Evolutionary conservation across 768 basidiomycete genomes (phyloP), one percentile per base, ranked within the genome.

Genomic region (Xerocomus brunneocitrinus): DNA sequence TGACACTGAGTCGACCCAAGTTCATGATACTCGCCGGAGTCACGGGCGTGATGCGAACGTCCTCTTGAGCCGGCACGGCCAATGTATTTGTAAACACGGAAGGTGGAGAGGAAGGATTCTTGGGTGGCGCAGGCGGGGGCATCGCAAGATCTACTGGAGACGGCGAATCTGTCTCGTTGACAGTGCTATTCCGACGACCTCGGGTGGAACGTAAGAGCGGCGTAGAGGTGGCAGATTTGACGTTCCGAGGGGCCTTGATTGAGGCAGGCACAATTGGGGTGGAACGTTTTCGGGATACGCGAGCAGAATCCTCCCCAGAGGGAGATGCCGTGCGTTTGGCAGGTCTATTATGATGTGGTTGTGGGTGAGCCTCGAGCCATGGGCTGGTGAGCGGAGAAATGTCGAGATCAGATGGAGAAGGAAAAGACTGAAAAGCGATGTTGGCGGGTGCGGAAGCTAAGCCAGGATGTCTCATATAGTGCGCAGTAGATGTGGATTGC

Each of bases 1-100:
- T 74, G 48, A 80, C 72, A 5, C 84, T 81, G 3, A 87, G 67
- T 35, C 79, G 72, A 3, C 85, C 84, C 7, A 98, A 76, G 58
- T 95, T 95, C 90, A 98, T 91, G 64, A 98, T 87, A 53, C 84
- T 89, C 0, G 91, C 88, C 0, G 95, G 95, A 0, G 95, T 97
- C 41, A 92, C 91, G 6, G 95, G 95, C 5, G 76, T 81, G 56
- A 84, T 55, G 74, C 76, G 66, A 66, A 64, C 7, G 49, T 59
- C 56, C 25, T 61, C 63, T 35, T 55, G 59, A 1, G 56, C 24
- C 44, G 58, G 52, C 30, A 53, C 38, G 24, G 53, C 25, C n/a
- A 49, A 16, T 6, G 57, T 49, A 0, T 54, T 34, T 9, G 47
- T 39, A 8, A 44, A 36, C 10, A 38, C 25, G n/a, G 62, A 50